A percentile compares a stretch with the other conserved stretches of the same genome.
Conservation (phyloP, 441 rosid genomes). For the Adansonia madagascariensis region DNA sequence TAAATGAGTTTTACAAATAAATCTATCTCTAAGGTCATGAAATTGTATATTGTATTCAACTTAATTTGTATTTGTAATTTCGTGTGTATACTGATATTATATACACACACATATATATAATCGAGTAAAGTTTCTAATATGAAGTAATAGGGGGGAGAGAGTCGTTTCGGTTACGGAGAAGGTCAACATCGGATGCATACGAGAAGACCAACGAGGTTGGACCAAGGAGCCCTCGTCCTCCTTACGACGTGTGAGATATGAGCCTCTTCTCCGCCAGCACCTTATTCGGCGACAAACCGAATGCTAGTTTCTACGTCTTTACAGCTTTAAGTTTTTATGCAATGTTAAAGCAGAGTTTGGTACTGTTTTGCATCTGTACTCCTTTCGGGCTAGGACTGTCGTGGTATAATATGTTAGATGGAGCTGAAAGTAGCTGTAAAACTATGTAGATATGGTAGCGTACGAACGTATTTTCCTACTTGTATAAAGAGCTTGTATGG, state of each 20-base stretch:
- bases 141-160: conserved; percentile 57
- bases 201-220: conserved; percentile 69
- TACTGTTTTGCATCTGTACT: background rate
- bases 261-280: conserved; percentile 13
- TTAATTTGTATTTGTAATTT: too few species aligned
- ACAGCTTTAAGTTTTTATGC: background rate
- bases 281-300: background rate
- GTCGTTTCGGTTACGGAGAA: conserved; percentile 70
- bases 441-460: background rate
- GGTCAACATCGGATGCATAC: conserved; percentile 71
- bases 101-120: too few species aligned
- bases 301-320: background rate
- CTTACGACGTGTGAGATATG: conserved; percentile 80
- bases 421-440: background rate
- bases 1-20: too few species aligned
- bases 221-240: conserved; percentile 72
- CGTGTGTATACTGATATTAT: too few species aligned
- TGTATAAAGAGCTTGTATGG: background rate
- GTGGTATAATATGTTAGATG: background rate
- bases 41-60: too few species aligned
- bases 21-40: too few species aligned
- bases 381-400: background rate
- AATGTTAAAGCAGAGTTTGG: background rate
- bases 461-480: background rate
- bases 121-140: background rate